phyloP scores from a whole-genome alignment of 202 grass and related monocot species.

The Saccharum hybrid region DNA sequence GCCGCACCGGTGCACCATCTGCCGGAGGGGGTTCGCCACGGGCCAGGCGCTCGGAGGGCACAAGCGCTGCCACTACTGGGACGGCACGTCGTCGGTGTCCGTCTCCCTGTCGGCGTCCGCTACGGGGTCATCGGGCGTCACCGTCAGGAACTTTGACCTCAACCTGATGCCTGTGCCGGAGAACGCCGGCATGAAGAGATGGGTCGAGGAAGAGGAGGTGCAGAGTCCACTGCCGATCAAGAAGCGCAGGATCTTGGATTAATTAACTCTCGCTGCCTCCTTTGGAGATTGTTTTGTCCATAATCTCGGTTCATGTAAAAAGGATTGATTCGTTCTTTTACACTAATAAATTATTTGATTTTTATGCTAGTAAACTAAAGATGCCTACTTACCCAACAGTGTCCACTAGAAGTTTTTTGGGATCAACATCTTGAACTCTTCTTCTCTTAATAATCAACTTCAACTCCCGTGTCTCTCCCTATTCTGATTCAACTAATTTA shows the following conservation, averaged over 20 bases:
- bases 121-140: slow-evolving; percentile 24
- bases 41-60: slow-evolving; percentile 79
- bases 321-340: too few relatives aligned
- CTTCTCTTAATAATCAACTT: not conserved
- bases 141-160: slow-evolving; percentile 79
- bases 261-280: not conserved
- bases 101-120: slow-evolving; percentile 43
- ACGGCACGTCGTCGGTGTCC: slow-evolving; percentile 47
- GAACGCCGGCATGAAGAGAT: slow-evolving; percentile 43
- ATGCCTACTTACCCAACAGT: not conserved
- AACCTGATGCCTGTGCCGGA: slow-evolving; percentile 63
- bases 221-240: slow-evolving; percentile 64
- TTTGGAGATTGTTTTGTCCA: not conserved
- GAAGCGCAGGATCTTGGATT: slow-evolving; percentile 45
- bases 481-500: not conserved
- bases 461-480: not conserved
- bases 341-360: not conserved
- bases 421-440: not conserved
- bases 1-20: slow-evolving; percentile 83
- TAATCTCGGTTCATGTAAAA: slow-evolving; percentile 22
- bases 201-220: slow-evolving; percentile 71
- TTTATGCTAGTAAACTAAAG: too few relatives aligned
- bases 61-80: slow-evolving; percentile 92
- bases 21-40: slow-evolving; percentile 64
- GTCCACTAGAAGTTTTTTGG: not conserved